These are phyloP conservation scores for Artemisia argyi DNA, from an alignment of 129 eudicot species.

Conservation along the genomic window DNA sequence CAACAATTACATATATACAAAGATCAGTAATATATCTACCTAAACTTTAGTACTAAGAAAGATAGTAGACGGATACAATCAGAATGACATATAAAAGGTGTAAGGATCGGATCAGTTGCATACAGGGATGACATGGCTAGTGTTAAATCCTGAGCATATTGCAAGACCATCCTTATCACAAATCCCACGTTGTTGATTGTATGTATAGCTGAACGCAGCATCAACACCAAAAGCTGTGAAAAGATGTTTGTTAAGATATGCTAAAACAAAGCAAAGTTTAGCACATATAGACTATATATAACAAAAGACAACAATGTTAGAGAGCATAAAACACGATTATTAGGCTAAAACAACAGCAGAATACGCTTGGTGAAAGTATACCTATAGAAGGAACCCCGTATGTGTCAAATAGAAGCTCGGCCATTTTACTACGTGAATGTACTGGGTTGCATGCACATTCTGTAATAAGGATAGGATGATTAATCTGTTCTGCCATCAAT, in stretches of 20 bases:
- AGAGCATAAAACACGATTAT: background rate
- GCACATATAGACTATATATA: background rate
- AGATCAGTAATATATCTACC: no score
- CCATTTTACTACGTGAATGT: constrained; percentile 95
- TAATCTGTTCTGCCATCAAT: constrained; percentile 78
- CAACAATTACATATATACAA: no score
- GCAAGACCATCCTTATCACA: constrained; percentile 78
- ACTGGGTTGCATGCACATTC: constrained; percentile 97
- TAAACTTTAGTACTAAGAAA: no score
- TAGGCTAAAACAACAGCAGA: no score
- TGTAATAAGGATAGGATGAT: constrained; percentile 94
- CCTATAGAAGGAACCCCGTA: constrained; percentile 99
- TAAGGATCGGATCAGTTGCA: constrained; percentile 20
- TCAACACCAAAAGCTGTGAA: constrained; percentile 89
- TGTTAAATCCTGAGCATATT: constrained; percentile 83
- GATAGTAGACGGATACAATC: background rate
- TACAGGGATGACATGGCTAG: constrained; percentile 94
- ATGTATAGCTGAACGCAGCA: constrained; percentile 89
- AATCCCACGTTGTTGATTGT: constrained; percentile 74
- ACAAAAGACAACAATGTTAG: background rate
- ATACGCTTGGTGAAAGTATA: constrained; percentile 23
- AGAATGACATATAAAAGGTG: constrained; percentile 11
- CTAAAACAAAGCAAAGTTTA: constrained; percentile 6
- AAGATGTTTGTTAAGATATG: background rate
- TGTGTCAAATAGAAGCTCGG: constrained; percentile 90